phyloP scores from a whole-genome alignment of 2,329 filamentous ascomycete species.

The Fusarium sublunatum region DNA sequence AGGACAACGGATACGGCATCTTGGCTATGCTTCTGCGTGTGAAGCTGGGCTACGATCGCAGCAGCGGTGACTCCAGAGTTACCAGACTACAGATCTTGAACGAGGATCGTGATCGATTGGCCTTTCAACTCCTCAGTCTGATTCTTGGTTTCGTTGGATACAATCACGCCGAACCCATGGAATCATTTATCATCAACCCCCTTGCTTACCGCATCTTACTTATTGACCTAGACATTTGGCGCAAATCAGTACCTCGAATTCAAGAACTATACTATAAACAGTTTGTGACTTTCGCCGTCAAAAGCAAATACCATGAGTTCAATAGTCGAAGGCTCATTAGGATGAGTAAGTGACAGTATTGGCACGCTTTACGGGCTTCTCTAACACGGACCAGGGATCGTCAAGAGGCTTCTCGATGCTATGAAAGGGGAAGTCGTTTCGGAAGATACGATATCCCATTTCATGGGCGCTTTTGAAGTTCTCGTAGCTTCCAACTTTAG shows the following conservation, averaged over 20 bases:
- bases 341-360: conserved; percentile 76
- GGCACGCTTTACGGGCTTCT: background rate
- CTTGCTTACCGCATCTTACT: conserved; percentile 92
- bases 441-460: conserved; percentile 76
- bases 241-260: conserved; percentile 78
- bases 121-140: conserved; percentile 76
- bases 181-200: conserved; percentile 95
- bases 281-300: conserved; percentile 87
- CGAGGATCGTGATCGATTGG: conserved; percentile 66
- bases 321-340: conserved; percentile 87
- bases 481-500: conserved; percentile 85
- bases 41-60: conserved; percentile 73
- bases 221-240: conserved; percentile 94
- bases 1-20: conserved; percentile 92
- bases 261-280: conserved; percentile 94
- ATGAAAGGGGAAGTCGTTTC: conserved; percentile 86
- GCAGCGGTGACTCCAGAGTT: conserved; percentile 47
- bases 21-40: conserved; percentile 84
- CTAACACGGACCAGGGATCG: conserved; percentile 71
- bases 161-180: conserved; percentile 78
- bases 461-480: conserved; percentile 81
- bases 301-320: conserved; percentile 91
- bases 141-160: conserved; percentile 92
- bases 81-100: conserved; percentile 59
- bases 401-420: conserved; percentile 89